phyloP scores from a whole-genome alignment of 2,329 filamentous ascomycete species.

The Cordyceps javanica region DNA sequence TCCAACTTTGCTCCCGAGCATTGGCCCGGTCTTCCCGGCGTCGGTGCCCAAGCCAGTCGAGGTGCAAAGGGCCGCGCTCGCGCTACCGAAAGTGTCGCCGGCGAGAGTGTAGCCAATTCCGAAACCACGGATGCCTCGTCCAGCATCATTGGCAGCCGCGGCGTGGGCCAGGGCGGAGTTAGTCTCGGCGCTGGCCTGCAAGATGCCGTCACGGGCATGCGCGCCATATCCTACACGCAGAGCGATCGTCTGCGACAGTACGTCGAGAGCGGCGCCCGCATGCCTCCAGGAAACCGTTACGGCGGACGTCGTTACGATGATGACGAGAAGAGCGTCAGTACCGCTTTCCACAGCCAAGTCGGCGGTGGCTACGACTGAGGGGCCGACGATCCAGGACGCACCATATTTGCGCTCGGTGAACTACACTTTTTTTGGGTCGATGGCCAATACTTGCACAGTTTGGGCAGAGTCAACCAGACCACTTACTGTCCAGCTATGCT shows the following conservation, averaged over 20 bases:
- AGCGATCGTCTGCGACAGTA: conserved; percentile 87
- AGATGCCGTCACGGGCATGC: conserved; percentile 60
- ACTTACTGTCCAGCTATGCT: background rate
- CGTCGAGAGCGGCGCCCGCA: conserved; percentile 75
- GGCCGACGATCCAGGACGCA: background rate
- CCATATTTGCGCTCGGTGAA: background rate
- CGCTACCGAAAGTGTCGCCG: conserved; percentile 72
- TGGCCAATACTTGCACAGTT: background rate
- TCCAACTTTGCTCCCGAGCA: conserved; percentile 80
- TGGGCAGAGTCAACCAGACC: background rate
- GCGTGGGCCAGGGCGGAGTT: conserved; percentile 77
- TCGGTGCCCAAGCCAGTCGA: conserved; percentile 48
- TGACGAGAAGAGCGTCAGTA: conserved; percentile 92
- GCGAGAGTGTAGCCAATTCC: conserved; percentile 86
- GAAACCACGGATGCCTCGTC: conserved; percentile 81
- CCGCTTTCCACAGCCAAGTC: conserved; percentile 92
- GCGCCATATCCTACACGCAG: conserved; percentile 52
- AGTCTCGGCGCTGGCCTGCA: conserved; percentile 78
- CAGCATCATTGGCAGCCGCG: conserved; percentile 69
- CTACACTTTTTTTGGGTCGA: background rate
- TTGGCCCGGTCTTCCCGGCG: conserved; percentile 78
- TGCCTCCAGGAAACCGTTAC: conserved; percentile 60
- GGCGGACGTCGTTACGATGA: conserved; percentile 74
- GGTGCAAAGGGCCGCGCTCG: conserved; percentile 62
- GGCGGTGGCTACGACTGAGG: conserved; percentile 55